These are phyloP conservation scores for Hemisphaericaspora xylofermentans DNA, from an alignment of 1,139 yeast genomes.

Conservation along the genomic window DNA sequence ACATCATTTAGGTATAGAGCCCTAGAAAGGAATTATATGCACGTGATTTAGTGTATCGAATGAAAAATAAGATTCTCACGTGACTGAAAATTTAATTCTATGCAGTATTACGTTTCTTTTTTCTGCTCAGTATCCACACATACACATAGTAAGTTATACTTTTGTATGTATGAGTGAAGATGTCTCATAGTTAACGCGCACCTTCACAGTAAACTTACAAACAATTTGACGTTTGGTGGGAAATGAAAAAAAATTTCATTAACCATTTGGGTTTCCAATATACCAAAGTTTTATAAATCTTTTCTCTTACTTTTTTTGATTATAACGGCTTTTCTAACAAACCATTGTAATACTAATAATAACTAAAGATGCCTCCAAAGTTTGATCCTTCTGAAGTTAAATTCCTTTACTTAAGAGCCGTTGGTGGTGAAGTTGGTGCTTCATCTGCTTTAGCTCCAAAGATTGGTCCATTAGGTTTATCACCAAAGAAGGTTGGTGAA, in stretches of 20 bases:
- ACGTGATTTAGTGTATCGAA: neutral
- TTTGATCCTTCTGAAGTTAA: constrained; percentile 98
- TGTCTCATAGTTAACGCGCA: no score
- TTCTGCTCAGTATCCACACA: neutral
- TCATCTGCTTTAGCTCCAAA: constrained; percentile 99
- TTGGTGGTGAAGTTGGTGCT: constrained; percentile 99
- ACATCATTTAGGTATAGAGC: neutral
- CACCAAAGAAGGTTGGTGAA: constrained; percentile 99
- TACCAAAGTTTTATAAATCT: neutral
- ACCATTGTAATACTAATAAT: neutral
- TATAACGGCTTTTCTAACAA: neutral
- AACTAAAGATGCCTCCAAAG: constrained; percentile 81
- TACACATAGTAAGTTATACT: no score
- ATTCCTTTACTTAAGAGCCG: constrained; percentile 98
- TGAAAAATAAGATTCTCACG: neutral
- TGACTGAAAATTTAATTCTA: neutral
- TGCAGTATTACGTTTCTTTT: neutral
- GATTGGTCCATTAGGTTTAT: constrained; percentile 99
- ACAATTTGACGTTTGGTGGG: no score
- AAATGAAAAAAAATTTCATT: constrained; percentile 13
- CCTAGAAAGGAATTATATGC: neutral
- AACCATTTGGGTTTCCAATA: neutral
- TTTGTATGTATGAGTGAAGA: no score
- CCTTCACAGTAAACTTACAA: no score
- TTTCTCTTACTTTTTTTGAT: constrained; percentile 1